Percentiles rank a stretch among this genome's conserved stretches.
These are phyloP conservation scores for Magnusiomyces sp. DNA, from an alignment of 1,139 yeast species.

Conservation along the genomic window DNA sequence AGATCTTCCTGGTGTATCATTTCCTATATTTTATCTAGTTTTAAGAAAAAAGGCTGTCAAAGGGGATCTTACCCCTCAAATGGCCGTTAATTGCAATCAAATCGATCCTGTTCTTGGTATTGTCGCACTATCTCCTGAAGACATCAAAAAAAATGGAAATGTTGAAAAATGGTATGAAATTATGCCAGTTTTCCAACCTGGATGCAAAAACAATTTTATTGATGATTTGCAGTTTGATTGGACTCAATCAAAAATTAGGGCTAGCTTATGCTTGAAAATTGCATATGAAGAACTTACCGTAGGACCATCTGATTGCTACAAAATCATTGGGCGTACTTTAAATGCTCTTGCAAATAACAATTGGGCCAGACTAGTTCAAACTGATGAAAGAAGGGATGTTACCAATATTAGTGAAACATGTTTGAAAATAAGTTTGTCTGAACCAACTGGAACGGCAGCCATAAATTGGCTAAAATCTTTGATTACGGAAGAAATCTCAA, in stretches of 20 bases:
- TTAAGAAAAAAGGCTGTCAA: background rate
- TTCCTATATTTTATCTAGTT: constrained; percentile 17
- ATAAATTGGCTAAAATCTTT: constrained; percentile 11
- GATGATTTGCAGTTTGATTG: background rate
- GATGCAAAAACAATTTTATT: too few relatives aligned
- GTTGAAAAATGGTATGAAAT: constrained; percentile 8
- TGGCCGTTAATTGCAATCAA: background rate
- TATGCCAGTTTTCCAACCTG: background rate
- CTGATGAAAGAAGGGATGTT: constrained; percentile 10
- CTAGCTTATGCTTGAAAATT: constrained; percentile 7
- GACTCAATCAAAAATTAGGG: background rate
- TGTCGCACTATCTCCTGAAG: constrained; percentile 1
- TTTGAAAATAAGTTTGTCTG: constrained; percentile 43
- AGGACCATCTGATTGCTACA: constrained; percentile 4
- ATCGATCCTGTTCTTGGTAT: constrained; percentile 3
- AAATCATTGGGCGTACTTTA: background rate
- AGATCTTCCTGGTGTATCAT: constrained; percentile 20
- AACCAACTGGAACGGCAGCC: constrained; percentile 33
- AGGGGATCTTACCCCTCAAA: background rate
- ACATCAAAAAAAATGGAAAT: constrained; percentile 1
- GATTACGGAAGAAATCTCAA: constrained; percentile 11
- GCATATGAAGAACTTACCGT: constrained; percentile 8
- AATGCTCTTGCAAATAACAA: constrained; percentile 2
- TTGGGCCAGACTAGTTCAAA: constrained; percentile 6
- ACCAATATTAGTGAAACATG: constrained; percentile 26